Percentiles rank a stretch among this genome's conserved stretches.
Evolutionary conservation across 768 basidiomycete genomes (phyloP).

Genomic region (Kwoniella bestiolae): DNA sequence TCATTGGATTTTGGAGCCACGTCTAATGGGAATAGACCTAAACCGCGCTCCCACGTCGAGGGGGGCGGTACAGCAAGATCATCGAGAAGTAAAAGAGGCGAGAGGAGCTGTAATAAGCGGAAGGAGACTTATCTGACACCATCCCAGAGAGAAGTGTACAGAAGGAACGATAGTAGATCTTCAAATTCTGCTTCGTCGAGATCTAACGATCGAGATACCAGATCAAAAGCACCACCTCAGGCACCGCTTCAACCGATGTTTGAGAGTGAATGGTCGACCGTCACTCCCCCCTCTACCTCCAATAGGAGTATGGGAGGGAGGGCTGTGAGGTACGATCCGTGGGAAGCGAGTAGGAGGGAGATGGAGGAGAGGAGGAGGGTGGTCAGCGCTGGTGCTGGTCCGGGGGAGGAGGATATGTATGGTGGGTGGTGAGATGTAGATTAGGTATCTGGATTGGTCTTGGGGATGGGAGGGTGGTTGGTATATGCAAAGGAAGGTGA

Average conservation of each 20-base stretch:
- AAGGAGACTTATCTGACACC: conserved; percentile 4
- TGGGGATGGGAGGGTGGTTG: too few relatives aligned
- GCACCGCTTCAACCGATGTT: conserved; percentile 4
- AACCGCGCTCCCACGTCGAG: background rate
- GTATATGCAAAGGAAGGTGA: too few relatives aligned
- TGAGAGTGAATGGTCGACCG: conserved; percentile 10
- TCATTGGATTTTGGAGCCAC: conserved; percentile 2
- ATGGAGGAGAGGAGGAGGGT: background rate
- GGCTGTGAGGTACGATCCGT: background rate
- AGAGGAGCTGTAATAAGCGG: background rate
- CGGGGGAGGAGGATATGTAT: conserved; percentile 2
- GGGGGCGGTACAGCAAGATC: too few relatives aligned
- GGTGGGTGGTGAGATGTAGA: background rate
- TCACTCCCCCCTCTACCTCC: background rate
- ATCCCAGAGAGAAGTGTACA: conserved; percentile 1
- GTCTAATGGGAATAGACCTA: conserved; percentile 3
- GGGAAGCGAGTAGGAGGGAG: background rate
- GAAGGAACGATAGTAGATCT: background rate
- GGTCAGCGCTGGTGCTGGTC: background rate
- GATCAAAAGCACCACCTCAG: background rate
- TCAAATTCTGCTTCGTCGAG: background rate
- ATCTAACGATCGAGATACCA: background rate
- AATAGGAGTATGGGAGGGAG: background rate
- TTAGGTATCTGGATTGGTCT: too few relatives aligned
- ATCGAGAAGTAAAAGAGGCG: background rate